Conservation (phyloP, 352 stramenopile genomes). For the Pythium plurisporium region DNA sequence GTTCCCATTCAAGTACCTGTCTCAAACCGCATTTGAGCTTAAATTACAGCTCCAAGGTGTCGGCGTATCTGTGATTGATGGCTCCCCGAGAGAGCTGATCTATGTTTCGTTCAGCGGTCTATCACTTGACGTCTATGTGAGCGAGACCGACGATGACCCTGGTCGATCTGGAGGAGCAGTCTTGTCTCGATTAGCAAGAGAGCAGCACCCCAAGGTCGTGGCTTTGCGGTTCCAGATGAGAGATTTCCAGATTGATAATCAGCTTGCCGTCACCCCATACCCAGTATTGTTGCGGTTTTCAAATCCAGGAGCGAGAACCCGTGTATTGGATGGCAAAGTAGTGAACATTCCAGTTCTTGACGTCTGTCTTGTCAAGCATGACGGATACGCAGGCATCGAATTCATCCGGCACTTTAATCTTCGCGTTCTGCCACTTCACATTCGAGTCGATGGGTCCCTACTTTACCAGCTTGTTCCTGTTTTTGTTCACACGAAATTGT, state of each 20-base stretch:
- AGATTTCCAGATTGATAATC: constrained; percentile 87
- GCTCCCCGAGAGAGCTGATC: constrained; percentile 66
- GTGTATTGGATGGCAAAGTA: constrained; percentile 45
- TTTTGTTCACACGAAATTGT: constrained; percentile 44
- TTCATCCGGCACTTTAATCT: constrained; percentile 84
- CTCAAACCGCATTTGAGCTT: constrained; percentile 42
- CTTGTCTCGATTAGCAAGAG: constrained; percentile 51
- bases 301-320: constrained; percentile 44
- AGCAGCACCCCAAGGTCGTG: constrained; percentile 51
- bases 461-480: constrained; percentile 72
- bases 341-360: constrained; percentile 66
- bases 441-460: constrained; percentile 78
- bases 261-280: constrained; percentile 76
- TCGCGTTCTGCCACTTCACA: constrained; percentile 62
- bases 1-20: constrained; percentile 22
- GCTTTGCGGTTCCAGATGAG: constrained; percentile 64
- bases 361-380: constrained; percentile 75
- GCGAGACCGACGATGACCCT: constrained; percentile 31
- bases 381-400: constrained; percentile 82
- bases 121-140: constrained; percentile 56
- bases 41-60: constrained; percentile 61
- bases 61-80: constrained; percentile 75
- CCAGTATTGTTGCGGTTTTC: constrained; percentile 83
- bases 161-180: neutral
- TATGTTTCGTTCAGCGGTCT: constrained; percentile 73